These are phyloP conservation scores for Fusarium stilboides DNA, from an alignment of 2,329 filamentous ascomycete species.

Conservation along the genomic window DNA sequence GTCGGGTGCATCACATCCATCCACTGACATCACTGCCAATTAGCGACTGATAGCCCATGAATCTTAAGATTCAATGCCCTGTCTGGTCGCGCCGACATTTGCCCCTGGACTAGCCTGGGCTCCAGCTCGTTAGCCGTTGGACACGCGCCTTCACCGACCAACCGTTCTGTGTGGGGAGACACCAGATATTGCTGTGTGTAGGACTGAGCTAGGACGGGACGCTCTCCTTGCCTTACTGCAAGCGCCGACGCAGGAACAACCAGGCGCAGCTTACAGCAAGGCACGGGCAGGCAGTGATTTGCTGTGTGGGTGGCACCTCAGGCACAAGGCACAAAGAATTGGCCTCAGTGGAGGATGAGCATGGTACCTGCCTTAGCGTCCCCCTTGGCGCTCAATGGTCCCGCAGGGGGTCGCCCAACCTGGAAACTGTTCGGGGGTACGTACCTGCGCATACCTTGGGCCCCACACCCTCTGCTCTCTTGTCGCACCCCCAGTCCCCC, in stretches of 20 bases:
- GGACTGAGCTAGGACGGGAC: constrained; percentile 2
- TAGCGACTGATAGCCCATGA: constrained; percentile 26
- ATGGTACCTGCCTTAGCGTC: constrained; percentile 46
- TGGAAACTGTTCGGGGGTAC: constrained; percentile 35
- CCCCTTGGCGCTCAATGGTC: constrained; percentile 41
- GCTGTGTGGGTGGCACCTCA: constrained; percentile 14
- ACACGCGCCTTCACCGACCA: constrained; percentile 43
- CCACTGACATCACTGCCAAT: constrained; percentile 32
- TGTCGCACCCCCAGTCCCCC: constrained; percentile 31
- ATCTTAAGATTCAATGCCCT: constrained; percentile 27
- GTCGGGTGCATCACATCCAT: constrained; percentile 1
- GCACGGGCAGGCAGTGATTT: constrained; percentile 15
- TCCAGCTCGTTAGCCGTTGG: constrained; percentile 38
- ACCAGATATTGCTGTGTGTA: constrained; percentile 8
- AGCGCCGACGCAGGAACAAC: constrained; percentile 41
- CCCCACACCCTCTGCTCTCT: constrained; percentile 20
- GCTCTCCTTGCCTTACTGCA: constrained; percentile 8
- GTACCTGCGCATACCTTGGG: constrained; percentile 32
- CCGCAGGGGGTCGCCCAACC: constrained; percentile 26
- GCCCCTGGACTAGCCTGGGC: constrained; percentile 29
- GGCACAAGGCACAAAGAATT: not conserved
- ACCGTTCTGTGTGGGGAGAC: constrained; percentile 15
- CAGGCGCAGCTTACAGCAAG: constrained; percentile 20
- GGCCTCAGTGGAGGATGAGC: constrained; percentile 17
- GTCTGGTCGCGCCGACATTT: constrained; percentile 16